phyloP scores from a whole-genome alignment of 2,329 filamentous ascomycete species.

The Monosporascus sp. region DNA sequence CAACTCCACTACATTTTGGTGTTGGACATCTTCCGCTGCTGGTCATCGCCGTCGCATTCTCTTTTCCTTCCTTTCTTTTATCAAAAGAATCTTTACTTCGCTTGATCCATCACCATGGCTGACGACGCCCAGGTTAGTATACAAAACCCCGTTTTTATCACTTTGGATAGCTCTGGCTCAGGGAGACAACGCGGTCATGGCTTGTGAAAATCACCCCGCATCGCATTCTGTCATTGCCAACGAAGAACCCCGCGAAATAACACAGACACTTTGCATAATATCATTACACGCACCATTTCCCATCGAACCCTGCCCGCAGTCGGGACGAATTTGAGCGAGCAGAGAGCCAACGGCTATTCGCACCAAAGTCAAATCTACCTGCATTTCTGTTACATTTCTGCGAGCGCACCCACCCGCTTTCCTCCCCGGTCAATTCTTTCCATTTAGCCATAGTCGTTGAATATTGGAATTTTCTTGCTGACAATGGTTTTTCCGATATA shows the following conservation, averaged over 20 bases:
- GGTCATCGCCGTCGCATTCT: slow-evolving; percentile 23
- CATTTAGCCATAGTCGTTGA: background rate
- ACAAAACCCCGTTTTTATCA: slow-evolving; percentile 7
- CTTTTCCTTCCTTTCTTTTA: slow-evolving; percentile 22
- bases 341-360: background rate
- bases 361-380: background rate
- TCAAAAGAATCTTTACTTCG: slow-evolving; percentile 15
- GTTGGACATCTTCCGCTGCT: slow-evolving; percentile 15
- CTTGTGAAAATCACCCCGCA: slow-evolving; percentile 19
- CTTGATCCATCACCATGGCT: slow-evolving; percentile 50
- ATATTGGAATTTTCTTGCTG: slow-evolving; percentile 6
- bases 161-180: background rate
- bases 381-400: slow-evolving; percentile 1
- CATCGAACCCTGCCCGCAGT: background rate
- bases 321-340: background rate
- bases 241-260: slow-evolving; percentile 13
- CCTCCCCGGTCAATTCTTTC: no score
- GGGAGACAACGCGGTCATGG: background rate
- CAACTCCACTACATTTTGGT: slow-evolving; percentile 21
- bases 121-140: slow-evolving; percentile 48
- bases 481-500: slow-evolving; percentile 26
- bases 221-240: slow-evolving; percentile 11
- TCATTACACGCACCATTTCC: background rate
- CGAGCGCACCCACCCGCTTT: slow-evolving; percentile 1
- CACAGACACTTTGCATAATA: slow-evolving; percentile 1